These are phyloP conservation scores for Pseudogymnoascus sp. DNA, from an alignment of 2,329 filamentous ascomycete species.

Conservation along the genomic window DNA sequence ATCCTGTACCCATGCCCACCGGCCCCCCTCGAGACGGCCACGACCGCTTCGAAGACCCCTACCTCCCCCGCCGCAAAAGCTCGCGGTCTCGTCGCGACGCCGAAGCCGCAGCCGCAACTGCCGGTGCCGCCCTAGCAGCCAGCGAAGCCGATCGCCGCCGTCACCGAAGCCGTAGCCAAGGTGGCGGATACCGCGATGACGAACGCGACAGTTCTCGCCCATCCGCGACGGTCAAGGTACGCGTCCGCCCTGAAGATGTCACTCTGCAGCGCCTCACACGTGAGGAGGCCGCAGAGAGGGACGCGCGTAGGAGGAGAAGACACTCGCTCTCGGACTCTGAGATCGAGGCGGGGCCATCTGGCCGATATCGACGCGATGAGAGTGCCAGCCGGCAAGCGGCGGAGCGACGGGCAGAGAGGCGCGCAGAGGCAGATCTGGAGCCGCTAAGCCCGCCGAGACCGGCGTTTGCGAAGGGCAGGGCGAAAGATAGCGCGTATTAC, in stretches of 20 bases:
- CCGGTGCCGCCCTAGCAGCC: constrained; percentile 40
- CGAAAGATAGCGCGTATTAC: constrained; percentile 56
- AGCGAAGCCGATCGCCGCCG: constrained; percentile 35
- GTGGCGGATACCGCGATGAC: constrained; percentile 15
- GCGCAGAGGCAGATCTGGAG: constrained; percentile 18
- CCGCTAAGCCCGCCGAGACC: constrained; percentile 48
- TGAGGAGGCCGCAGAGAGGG: constrained; percentile 42
- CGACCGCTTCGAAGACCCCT: constrained; percentile 32
- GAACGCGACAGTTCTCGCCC: constrained; percentile 29
- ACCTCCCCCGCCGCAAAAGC: constrained; percentile 12
- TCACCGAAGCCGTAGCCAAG: constrained; percentile 14
- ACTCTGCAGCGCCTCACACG: constrained; percentile 54
- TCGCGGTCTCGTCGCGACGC: constrained; percentile 28
- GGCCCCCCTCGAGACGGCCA: constrained; percentile 45
- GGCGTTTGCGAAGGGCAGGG: constrained; percentile 44
- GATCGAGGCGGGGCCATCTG: constrained; percentile 40
- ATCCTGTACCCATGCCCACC: constrained; percentile 41
- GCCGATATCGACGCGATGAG: constrained; percentile 47
- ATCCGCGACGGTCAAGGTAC: constrained; percentile 48
- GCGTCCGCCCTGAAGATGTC: constrained; percentile 54
- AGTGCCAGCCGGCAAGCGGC: constrained; percentile 38
- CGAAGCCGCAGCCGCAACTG: constrained; percentile 40
- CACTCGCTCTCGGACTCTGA: constrained; percentile 41
- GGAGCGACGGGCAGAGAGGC: constrained; percentile 37
- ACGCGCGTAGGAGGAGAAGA: constrained; percentile 31